phyloP scores from a whole-genome alignment of 257 asterid genomes.

The Thymus quinquecostatus region DNA sequence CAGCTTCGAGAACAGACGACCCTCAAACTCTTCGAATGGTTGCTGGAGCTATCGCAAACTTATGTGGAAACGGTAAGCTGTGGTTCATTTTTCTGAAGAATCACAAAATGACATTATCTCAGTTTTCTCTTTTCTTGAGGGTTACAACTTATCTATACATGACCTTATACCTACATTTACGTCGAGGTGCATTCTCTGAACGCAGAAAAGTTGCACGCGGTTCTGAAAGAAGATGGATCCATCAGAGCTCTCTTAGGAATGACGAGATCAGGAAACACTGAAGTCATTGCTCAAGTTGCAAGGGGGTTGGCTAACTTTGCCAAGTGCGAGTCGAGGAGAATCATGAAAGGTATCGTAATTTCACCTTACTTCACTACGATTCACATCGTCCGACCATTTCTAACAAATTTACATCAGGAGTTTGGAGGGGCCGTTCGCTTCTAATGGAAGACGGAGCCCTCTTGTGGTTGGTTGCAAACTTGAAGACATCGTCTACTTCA shows the following conservation, averaged over 20 bases:
- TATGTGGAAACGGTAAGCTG: conserved; percentile 85
- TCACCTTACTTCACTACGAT: not conserved
- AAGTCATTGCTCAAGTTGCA: conserved; percentile 83
- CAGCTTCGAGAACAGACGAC: conserved; percentile 71
- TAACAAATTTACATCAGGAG: conserved; percentile 50
- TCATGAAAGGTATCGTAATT: conserved; percentile 59
- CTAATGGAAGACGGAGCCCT: conserved; percentile 80
- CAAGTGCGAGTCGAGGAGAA: conserved; percentile 84
- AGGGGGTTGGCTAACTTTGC: conserved; percentile 91
- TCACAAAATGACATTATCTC: not conserved
- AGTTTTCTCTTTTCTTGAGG: not conserved
- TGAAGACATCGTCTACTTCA: conserved; percentile 55
- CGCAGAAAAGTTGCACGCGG: conserved; percentile 67
- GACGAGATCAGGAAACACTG: conserved; percentile 63
- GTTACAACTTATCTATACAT: not conserved
- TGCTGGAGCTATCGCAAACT: conserved; percentile 95
- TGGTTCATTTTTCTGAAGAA: not conserved
- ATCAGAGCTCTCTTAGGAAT: conserved; percentile 71
- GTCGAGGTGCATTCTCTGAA: conserved; percentile 16
- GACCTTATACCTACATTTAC: not conserved
- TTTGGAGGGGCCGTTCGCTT: conserved; percentile 68
- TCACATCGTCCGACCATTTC: conserved; percentile 3
- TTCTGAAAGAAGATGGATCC: conserved; percentile 79
- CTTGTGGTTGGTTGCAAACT: conserved; percentile 72
- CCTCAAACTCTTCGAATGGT: conserved; percentile 92